A percentile compares a stretch with the other conserved stretches of the same genome.
Evolutionary conservation across 2,329 filamentous ascomycete species (phyloP).

Genomic region (Trichocomaceae sp.): DNA sequence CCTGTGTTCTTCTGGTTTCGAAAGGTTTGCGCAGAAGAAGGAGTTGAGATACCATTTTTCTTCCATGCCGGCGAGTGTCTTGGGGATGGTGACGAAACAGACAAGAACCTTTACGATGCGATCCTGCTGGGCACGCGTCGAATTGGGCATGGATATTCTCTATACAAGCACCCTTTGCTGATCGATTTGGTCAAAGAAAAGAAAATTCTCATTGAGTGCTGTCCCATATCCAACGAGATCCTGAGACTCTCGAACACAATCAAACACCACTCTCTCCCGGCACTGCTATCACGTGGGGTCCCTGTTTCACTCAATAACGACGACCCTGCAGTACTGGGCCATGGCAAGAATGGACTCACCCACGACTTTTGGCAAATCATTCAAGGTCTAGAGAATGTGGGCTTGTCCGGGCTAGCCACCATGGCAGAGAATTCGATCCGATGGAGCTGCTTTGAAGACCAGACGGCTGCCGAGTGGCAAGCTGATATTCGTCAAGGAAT

Average conservation of each 20-base stretch:
- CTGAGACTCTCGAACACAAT: conserved; percentile 71
- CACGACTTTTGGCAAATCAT: conserved; percentile 93
- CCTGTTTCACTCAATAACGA: conserved; percentile 81
- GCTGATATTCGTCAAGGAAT: conserved; percentile 67
- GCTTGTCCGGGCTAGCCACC: conserved; percentile 74
- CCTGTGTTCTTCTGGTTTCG: conserved; percentile 92
- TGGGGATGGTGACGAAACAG: conserved; percentile 67
- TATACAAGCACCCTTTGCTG: conserved; percentile 86
- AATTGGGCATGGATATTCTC: conserved; percentile 81
- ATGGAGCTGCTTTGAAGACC: conserved; percentile 84
- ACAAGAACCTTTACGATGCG: conserved; percentile 83
- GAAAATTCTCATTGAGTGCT: conserved; percentile 81
- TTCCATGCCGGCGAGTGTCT: conserved; percentile 90
- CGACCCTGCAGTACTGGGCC: conserved; percentile 80
- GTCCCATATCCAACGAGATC: conserved; percentile 85
- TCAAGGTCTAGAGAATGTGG: conserved; percentile 87
- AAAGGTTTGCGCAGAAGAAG: conserved; percentile 70
- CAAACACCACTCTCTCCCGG: conserved; percentile 72
- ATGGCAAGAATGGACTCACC: conserved; percentile 73
- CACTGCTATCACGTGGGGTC: conserved; percentile 77
- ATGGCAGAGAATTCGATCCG: conserved; percentile 88
- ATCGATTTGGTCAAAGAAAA: conserved; percentile 84
- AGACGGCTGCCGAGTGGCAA: conserved; percentile 62
- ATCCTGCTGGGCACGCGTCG: conserved; percentile 78
- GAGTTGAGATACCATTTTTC: conserved; percentile 83